Conservation (phyloP, 2,329 filamentous ascomycete genomes). For the Leptographium flavum region DNA sequence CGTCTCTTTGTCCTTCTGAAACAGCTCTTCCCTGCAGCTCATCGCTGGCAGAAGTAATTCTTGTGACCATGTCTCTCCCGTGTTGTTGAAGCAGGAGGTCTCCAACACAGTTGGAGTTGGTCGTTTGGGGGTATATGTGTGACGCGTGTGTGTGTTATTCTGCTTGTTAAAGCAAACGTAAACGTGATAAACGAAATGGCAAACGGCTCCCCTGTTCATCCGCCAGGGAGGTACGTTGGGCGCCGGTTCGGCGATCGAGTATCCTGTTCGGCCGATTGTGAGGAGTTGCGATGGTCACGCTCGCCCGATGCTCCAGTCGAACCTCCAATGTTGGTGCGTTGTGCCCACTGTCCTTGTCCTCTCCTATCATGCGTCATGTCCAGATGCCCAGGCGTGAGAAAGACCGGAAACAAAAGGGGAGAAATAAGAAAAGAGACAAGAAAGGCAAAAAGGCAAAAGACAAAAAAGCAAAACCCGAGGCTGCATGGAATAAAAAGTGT, state of each 20-base stretch:
- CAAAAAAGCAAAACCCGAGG: not conserved
- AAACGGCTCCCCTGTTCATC: not conserved
- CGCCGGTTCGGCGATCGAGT: not conserved
- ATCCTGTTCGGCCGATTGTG: not conserved
- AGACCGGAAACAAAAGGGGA: not conserved
- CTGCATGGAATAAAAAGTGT: not conserved
- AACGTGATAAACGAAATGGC: not conserved
- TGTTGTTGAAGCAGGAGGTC: constrained; percentile 3
- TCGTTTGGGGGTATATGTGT: not conserved
- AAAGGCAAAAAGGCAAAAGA: too few species aligned
- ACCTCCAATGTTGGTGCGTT: too few species aligned
- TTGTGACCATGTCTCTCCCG: not conserved
- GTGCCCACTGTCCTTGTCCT: too few species aligned
- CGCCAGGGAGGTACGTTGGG: constrained; percentile 1
- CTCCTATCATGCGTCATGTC: not conserved
- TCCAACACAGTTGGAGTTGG: not conserved
- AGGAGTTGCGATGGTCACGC: not conserved
- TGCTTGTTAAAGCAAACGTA: too few species aligned
- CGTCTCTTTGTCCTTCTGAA: not conserved
- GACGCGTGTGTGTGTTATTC: not conserved
- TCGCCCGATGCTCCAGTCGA: not conserved
- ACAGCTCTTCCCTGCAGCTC: not conserved
- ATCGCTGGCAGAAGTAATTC: too few species aligned
- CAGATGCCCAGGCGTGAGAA: not conserved
- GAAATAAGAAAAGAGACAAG: not conserved